Evolutionary conservation across 2,329 filamentous ascomycete species (phyloP).

Genomic region (Trematosphaeria pertusa): DNA sequence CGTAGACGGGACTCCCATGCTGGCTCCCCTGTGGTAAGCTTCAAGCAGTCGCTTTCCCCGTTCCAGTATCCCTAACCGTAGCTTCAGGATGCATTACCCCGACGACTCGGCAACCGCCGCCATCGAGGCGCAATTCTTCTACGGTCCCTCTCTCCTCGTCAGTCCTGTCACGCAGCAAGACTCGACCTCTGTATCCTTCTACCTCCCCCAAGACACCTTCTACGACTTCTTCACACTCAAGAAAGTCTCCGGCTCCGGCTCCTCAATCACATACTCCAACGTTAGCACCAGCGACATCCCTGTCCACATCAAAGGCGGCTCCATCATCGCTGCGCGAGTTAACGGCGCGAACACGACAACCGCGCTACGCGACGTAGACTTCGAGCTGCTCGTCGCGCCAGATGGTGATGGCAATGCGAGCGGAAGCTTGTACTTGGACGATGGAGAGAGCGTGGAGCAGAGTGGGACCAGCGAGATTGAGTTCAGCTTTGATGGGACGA

Average conservation of each 20-base stretch:
- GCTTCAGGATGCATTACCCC: slow-evolving; percentile 66
- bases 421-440: slow-evolving; percentile 77
- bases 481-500: slow-evolving; percentile 65
- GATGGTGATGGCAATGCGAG: slow-evolving; percentile 66
- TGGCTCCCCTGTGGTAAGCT: slow-evolving; percentile 75
- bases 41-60: not conserved
- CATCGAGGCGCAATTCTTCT: slow-evolving; percentile 65
- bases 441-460: slow-evolving; percentile 73
- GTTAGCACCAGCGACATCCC: slow-evolving; percentile 63
- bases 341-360: slow-evolving; percentile 66
- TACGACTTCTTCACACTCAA: slow-evolving; percentile 45
- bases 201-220: slow-evolving; percentile 65
- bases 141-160: slow-evolving; percentile 63
- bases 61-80: not conserved
- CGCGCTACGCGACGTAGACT: slow-evolving; percentile 69
- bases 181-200: slow-evolving; percentile 60
- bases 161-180: slow-evolving; percentile 62
- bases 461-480: slow-evolving; percentile 61
- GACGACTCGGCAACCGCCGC: slow-evolving; percentile 57
- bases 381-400: slow-evolving; percentile 74
- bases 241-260: slow-evolving; percentile 46
- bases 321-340: slow-evolving; percentile 66
- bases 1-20: slow-evolving; percentile 67
- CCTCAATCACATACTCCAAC: slow-evolving; percentile 53
- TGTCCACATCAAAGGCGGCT: slow-evolving; percentile 69